Evolutionary conservation across 257 asterid genomes (phyloP).

Genomic region (Eucommia ulmoides): DNA sequence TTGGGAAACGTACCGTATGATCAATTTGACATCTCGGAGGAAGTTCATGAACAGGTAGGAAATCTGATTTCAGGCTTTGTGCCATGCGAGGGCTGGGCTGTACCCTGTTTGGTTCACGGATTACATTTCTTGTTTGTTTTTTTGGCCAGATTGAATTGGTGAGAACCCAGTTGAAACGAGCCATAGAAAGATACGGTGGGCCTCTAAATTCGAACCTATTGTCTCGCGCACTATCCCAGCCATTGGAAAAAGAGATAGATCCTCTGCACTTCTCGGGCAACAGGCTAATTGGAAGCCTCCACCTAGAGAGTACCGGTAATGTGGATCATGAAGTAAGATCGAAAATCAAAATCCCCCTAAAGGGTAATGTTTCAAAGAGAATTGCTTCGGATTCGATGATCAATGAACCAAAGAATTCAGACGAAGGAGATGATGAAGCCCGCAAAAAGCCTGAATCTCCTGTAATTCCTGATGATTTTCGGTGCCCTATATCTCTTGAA

Average conservation of each 20-base stretch:
- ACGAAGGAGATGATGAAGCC: slow-evolving; percentile 17
- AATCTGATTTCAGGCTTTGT: too few relatives aligned
- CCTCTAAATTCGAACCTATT: slow-evolving; percentile 49
- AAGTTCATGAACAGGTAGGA: slow-evolving; percentile 86
- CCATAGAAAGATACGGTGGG: slow-evolving; percentile 70
- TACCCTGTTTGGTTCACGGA: slow-evolving; percentile 3
- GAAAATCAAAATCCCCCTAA: slow-evolving; percentile 20
- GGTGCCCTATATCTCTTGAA: slow-evolving; percentile 93
- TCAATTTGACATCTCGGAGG: slow-evolving; percentile 78
- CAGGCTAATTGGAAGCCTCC: slow-evolving; percentile 33
- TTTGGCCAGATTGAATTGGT: slow-evolving; percentile 49
- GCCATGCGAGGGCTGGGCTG: too few relatives aligned
- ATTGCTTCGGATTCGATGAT: slow-evolving; percentile 18
- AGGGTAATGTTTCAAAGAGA: slow-evolving; percentile 20
- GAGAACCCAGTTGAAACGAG: slow-evolving; percentile 74
- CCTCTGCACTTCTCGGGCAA: slow-evolving; percentile 37
- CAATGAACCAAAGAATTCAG: slow-evolving; percentile 19
- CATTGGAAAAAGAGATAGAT: slow-evolving; percentile 54
- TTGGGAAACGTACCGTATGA: slow-evolving; percentile 46
- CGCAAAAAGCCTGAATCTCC: slow-evolving; percentile 42
- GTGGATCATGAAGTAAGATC: slow-evolving; percentile 39
- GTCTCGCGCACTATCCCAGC: slow-evolving; percentile 52
- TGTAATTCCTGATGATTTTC: slow-evolving; percentile 67
- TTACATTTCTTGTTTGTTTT: slow-evolving; percentile 9
- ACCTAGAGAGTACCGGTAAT: slow-evolving; percentile 34